Conservation (phyloP, 352 stramenopile species). For the Phytophthora hibernalis region DNA sequence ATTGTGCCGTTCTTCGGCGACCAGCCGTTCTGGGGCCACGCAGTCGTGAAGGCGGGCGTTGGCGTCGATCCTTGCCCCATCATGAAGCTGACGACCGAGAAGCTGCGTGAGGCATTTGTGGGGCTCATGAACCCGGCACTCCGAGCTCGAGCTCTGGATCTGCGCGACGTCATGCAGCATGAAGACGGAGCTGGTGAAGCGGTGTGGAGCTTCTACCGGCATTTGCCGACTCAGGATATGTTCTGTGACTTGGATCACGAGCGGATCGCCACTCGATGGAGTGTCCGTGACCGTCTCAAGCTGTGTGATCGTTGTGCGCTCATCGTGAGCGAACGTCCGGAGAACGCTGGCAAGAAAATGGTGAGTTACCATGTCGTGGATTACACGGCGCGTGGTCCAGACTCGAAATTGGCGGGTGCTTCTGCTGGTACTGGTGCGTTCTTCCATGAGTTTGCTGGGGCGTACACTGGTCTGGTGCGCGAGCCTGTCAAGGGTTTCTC, state of each 20-base stretch:
- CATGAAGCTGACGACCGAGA: constrained; percentile 68
- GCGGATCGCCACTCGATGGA: constrained; percentile 56
- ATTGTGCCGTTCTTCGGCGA: constrained; percentile 96
- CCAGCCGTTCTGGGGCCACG: constrained; percentile 92
- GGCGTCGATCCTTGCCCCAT: constrained; percentile 86
- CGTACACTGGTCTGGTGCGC: constrained; percentile 42
- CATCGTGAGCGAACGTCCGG: constrained; percentile 42
- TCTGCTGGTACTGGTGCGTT: constrained; percentile 11
- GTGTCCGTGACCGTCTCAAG: constrained; percentile 50
- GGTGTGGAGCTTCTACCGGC: constrained; percentile 80
- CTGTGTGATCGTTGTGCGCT: constrained; percentile 57
- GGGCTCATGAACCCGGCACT: constrained; percentile 53
- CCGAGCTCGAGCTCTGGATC: constrained; percentile 39
- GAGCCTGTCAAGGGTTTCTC: constrained; percentile 30
- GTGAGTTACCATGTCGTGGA: constrained; percentile 54
- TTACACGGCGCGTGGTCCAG: constrained; percentile 51
- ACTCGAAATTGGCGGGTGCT: constrained; percentile 29
- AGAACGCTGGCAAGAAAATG: constrained; percentile 48
- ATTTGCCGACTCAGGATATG: constrained; percentile 87
- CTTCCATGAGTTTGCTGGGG: constrained; percentile 42
- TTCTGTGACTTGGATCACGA: constrained; percentile 63
- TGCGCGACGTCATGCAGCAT: constrained; percentile 61
- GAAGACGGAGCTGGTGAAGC: constrained; percentile 86
- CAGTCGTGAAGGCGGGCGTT: constrained; percentile 70
- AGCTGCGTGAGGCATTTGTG: constrained; percentile 70